Evolutionary conservation across 2,329 filamentous ascomycete species (phyloP).

Genomic region (Sclerotinia subarctica): DNA sequence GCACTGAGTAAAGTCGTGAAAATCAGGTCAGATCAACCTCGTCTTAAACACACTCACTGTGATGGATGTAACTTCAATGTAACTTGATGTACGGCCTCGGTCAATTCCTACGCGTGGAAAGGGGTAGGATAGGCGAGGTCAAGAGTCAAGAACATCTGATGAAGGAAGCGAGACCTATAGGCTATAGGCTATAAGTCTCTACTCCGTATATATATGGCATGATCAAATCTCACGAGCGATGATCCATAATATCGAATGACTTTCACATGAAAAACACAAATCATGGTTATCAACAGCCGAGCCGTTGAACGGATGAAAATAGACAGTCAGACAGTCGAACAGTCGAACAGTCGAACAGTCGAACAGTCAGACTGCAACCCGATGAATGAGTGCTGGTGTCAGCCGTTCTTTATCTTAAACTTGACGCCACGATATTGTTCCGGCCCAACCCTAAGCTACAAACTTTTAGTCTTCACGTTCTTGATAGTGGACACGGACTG

Average conservation of each 20-base stretch:
- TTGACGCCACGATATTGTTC: not conserved
- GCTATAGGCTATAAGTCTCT: not conserved
- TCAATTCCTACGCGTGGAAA: conserved; percentile 1
- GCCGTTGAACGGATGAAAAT: not conserved
- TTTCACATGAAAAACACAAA: not conserved
- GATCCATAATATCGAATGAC: not conserved
- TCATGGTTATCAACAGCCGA: not conserved
- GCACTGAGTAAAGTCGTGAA: not conserved
- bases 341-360: no score
- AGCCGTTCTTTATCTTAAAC: not conserved
- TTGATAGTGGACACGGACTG: conserved; percentile 1
- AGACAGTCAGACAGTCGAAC: no score
- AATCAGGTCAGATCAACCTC: conserved; percentile 6
- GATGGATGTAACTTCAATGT: conserved; percentile 8
- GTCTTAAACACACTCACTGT: not conserved
- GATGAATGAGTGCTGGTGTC: not conserved
- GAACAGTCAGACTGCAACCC: not conserved
- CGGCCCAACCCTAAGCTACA: conserved; percentile 1
- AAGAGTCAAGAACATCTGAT: not conserved
- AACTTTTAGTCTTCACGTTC: not conserved
- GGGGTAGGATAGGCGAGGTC: not conserved
- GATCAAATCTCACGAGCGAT: not conserved
- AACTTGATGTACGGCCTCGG: not conserved
- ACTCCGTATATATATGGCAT: not conserved
- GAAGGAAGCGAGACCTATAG: not conserved